Percentiles rank a stretch among this genome's conserved stretches.
Conservation (phyloP, 345 rosid genomes). For the Garcia nutans region DNA sequence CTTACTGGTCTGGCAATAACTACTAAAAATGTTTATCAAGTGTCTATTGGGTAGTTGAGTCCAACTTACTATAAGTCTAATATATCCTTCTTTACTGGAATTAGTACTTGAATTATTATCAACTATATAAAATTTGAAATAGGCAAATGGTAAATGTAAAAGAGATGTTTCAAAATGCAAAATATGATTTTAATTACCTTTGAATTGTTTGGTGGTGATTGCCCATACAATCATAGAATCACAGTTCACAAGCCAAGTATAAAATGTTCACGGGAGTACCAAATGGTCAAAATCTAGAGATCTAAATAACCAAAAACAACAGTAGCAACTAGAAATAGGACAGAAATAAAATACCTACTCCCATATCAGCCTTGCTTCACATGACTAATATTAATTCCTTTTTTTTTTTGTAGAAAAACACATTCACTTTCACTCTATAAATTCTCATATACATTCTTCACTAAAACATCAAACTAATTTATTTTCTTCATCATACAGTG, state of each 20-base stretch:
- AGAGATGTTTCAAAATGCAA: background rate
- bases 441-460: background rate
- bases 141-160: too few species aligned
- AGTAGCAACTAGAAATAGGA: background rate
- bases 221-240: background rate
- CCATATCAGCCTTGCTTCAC: conserved; percentile 9
- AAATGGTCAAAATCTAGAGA: background rate
- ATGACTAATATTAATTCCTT: background rate
- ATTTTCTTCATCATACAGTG: too few species aligned
- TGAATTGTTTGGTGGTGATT: background rate
- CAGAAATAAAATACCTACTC: background rate
- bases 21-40: too few species aligned
- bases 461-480: background rate
- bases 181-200: background rate
- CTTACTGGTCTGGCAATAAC: too few species aligned
- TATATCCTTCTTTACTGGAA: too few species aligned
- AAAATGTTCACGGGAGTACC: conserved; percentile 8
- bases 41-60: too few species aligned
- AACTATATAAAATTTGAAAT: too few species aligned
- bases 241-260: background rate
- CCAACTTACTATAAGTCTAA: too few species aligned
- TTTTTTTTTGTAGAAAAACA: background rate
- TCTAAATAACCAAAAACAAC: background rate
- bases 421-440: background rate
- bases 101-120: too few species aligned